phyloP scores from a whole-genome alignment of 192 early-diverging fungal species.

The Coemansia sp. region DNA sequence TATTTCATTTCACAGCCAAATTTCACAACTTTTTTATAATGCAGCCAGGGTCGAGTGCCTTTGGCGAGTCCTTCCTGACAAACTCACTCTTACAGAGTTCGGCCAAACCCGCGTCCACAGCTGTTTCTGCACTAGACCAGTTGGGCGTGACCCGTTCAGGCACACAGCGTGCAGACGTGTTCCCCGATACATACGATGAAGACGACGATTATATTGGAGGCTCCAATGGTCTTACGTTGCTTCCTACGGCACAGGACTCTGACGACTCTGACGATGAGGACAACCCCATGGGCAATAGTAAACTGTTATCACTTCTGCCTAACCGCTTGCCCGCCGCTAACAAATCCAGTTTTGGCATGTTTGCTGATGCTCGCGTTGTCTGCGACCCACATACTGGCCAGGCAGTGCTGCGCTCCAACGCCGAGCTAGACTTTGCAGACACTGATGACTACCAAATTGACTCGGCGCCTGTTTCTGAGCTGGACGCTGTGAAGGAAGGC shows the following conservation, averaged over 20 bases:
- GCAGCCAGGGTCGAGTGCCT: not conserved
- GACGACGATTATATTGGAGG: not conserved
- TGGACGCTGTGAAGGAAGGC: constrained; percentile 51
- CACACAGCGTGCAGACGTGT: not conserved
- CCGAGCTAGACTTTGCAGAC: not conserved
- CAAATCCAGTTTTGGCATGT: constrained; percentile 22
- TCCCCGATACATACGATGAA: constrained; percentile 5
- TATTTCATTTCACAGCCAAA: not conserved
- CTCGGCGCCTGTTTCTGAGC: not conserved
- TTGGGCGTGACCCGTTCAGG: not conserved
- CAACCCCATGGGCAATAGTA: not conserved
- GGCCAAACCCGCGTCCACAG: not conserved
- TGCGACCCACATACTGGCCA: constrained; percentile 22
- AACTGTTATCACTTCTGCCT: constrained; percentile 4
- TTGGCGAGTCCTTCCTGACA: constrained; percentile 1
- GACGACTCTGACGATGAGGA: constrained; percentile 9
- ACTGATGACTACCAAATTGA: not conserved
- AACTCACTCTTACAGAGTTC: not conserved
- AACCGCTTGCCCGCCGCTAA: not conserved
- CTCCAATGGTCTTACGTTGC: constrained; percentile 15
- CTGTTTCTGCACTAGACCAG: not conserved
- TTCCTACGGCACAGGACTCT: constrained; percentile 29
- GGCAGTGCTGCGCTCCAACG: constrained; percentile 7
- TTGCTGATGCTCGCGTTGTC: constrained; percentile 23
- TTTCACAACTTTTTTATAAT: not conserved